These are phyloP conservation scores for Dissophora globulifera DNA, from an alignment of 192 early-diverging fungal genomes.

Conservation along the genomic window DNA sequence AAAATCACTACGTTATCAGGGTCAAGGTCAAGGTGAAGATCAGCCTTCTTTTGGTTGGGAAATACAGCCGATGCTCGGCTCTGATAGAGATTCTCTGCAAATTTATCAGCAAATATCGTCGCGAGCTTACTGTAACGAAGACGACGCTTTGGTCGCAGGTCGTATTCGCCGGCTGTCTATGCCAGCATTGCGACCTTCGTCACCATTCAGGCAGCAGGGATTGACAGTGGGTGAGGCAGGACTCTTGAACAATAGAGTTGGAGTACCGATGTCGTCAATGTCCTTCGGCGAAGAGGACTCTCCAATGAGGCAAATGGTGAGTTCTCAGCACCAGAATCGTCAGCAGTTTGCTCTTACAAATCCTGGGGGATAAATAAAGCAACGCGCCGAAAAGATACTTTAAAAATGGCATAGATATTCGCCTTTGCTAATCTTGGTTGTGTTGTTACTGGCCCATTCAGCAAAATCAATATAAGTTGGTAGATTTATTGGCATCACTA, in stretches of 20 bases:
- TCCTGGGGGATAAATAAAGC: background rate
- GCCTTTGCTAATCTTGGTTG: no score
- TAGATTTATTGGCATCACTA: no score
- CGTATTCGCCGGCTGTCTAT: slow-evolving; percentile 21
- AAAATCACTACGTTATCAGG: background rate
- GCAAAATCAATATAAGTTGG: background rate
- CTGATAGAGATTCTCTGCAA: no score
- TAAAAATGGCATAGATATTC: no score
- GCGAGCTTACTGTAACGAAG: slow-evolving; percentile 9
- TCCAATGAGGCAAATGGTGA: no score
- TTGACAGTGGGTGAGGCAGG: no score
- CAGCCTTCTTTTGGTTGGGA: no score
- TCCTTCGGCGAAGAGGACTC: background rate
- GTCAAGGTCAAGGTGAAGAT: background rate
- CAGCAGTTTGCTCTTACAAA: background rate
- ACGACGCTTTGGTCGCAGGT: background rate
- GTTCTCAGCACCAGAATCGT: background rate
- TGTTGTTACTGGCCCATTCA: background rate
- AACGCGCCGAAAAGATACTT: no score
- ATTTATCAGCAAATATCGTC: background rate
- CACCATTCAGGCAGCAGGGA: background rate
- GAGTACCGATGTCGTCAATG: background rate
- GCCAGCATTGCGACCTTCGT: slow-evolving; percentile 6
- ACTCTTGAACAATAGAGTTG: no score
- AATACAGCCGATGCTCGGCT: no score